A percentile compares a stretch with the other conserved stretches of the same genome.
phyloP scores from a whole-genome alignment of 768 basidiomycete genomes.

The Dioszegia hungarica region DNA sequence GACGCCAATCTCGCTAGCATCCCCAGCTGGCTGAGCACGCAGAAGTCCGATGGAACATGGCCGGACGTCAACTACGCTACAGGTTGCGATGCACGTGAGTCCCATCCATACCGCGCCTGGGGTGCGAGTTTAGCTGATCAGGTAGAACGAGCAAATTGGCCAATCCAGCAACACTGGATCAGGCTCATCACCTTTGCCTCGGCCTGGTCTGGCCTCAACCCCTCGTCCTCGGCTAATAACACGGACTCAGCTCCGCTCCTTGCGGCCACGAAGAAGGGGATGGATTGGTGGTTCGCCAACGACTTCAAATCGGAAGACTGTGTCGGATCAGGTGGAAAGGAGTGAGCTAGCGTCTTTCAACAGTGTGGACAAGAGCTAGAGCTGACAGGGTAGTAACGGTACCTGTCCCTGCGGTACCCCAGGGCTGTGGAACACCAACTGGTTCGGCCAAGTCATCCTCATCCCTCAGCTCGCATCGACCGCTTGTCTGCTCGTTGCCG shows the following conservation, averaged over 20 bases:
- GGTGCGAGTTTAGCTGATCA: neutral
- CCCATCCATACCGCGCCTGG: too few species aligned
- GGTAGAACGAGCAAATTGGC: constrained; percentile 62
- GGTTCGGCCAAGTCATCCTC: constrained; percentile 56
- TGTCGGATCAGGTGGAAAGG: constrained; percentile 57
- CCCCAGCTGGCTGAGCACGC: constrained; percentile 9
- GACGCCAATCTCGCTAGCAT: neutral
- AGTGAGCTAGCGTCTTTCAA: neutral
- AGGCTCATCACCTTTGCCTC: constrained; percentile 34
- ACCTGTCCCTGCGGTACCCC: constrained; percentile 59
- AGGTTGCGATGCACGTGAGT: constrained; percentile 57
- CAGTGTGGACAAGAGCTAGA: neutral
- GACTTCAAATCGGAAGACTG: constrained; percentile 59
- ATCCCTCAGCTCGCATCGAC: constrained; percentile 60
- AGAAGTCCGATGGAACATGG: constrained; percentile 26
- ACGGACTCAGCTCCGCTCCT: constrained; percentile 43
- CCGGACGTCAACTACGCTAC: constrained; percentile 59
- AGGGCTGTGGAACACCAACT: constrained; percentile 56
- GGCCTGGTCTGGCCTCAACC: neutral
- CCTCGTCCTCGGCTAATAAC: constrained; percentile 5
- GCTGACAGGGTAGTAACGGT: constrained; percentile 16
- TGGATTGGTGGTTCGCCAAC: constrained; percentile 62
- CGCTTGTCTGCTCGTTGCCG: constrained; percentile 57
- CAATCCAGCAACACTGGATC: constrained; percentile 59
- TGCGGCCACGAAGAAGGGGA: constrained; percentile 54